Conservation (phyloP, 1,139 yeast genomes). For the Suhomyces yuchorum region DNA sequence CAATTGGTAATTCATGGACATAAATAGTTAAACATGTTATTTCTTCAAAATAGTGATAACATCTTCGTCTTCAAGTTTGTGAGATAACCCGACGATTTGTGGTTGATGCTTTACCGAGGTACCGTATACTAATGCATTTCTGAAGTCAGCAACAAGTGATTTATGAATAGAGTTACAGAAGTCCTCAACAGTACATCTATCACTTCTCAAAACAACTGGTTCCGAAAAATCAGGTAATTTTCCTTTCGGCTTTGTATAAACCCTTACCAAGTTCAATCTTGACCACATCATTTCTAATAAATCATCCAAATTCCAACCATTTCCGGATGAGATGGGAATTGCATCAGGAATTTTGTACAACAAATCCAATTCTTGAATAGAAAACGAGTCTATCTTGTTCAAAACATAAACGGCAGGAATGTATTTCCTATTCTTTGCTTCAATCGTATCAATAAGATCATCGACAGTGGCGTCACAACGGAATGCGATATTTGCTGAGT, state of each 20-base stretch:
- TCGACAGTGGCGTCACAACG: slow-evolving; percentile 98
- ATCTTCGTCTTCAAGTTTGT: slow-evolving; percentile 88
- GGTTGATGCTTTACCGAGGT: slow-evolving; percentile 96
- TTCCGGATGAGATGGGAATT: slow-evolving; percentile 92
- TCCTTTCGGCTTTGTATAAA: slow-evolving; percentile 97
- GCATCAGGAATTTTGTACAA: slow-evolving; percentile 93
- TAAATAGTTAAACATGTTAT: slow-evolving; percentile 18
- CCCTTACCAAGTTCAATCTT: slow-evolving; percentile 83
- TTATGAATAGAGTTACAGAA: slow-evolving; percentile 97
- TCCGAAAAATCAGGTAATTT: slow-evolving; percentile 88
- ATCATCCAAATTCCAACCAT: slow-evolving; percentile 97
- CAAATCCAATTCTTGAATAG: slow-evolving; percentile 88
- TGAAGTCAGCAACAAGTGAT: slow-evolving; percentile 88
- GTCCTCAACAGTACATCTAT: slow-evolving; percentile 85
- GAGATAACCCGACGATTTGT: slow-evolving; percentile 89
- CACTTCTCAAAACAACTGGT: slow-evolving; percentile 87
- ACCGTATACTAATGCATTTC: slow-evolving; percentile 89
- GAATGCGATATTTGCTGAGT: slow-evolving; percentile 95
- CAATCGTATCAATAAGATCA: slow-evolving; percentile 91
- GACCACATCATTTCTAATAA: slow-evolving; percentile 95
- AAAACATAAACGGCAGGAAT: slow-evolving; percentile 93
- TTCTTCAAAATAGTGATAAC: slow-evolving; percentile 93
- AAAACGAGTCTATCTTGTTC: slow-evolving; percentile 93
- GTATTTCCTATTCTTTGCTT: slow-evolving; percentile 84
- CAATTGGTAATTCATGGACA: not conserved